Conservation (phyloP, 2,329 filamentous ascomycete species). For the Cercospora canescens region DNA sequence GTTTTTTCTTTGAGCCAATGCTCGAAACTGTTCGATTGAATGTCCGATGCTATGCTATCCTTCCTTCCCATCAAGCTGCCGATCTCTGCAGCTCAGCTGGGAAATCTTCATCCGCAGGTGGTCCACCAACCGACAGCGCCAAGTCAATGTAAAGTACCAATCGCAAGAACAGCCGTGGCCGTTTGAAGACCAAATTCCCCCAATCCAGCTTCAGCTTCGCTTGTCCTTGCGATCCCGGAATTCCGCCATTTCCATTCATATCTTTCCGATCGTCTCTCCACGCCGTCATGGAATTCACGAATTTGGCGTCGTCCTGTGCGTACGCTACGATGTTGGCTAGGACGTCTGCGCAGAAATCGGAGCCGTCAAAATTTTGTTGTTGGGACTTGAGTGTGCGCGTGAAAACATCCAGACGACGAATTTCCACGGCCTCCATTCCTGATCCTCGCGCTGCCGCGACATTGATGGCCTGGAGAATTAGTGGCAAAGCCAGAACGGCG, state of each 20-base stretch:
- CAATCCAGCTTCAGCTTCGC: constrained; percentile 25
- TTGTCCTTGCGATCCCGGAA: background rate
- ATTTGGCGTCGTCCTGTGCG: constrained; percentile 24
- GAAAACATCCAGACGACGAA: constrained; percentile 23
- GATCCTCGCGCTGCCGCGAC: constrained; percentile 25
- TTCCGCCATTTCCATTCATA: constrained; percentile 10
- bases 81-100: constrained; percentile 23
- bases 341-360: constrained; percentile 25
- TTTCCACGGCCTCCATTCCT: constrained; percentile 22
- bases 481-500: constrained; percentile 18
- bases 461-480: constrained; percentile 25
- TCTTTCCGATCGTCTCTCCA: constrained; percentile 20
- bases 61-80: constrained; percentile 4
- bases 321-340: constrained; percentile 25
- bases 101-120: constrained; percentile 24
- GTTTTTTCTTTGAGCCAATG: too few relatives aligned
- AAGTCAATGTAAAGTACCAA: constrained; percentile 24
- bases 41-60: background rate
- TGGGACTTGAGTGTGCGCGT: constrained; percentile 22
- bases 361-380: constrained; percentile 25
- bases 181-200: constrained; percentile 26
- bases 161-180: constrained; percentile 23
- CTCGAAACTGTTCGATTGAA: background rate
- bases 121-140: constrained; percentile 22
- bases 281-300: constrained; percentile 23